Evolutionary conservation across 768 basidiomycete genomes (phyloP), one percentile per base, ranked within the genome.

Genomic region (Pulveroboletus sp.): DNA sequence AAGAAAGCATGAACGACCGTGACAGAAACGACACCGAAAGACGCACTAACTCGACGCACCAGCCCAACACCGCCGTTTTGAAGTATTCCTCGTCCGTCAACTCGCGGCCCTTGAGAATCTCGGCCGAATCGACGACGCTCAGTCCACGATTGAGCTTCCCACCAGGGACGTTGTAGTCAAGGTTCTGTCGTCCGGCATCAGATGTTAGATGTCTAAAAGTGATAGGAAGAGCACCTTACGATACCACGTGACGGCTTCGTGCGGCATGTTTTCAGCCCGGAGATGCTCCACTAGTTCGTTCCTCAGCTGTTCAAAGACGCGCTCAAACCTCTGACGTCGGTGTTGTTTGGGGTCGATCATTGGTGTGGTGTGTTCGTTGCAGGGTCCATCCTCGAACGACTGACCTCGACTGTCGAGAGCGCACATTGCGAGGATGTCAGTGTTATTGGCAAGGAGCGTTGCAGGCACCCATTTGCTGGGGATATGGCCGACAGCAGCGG

Each of bases 101-200:
- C 16, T 71, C 40, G 2, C 80, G 73, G 1, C 87, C 90, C 51
- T 85, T 82, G 52, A 98, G 70, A 64, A 97, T 93, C 70, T 91
- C 85, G 45, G 85, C 88, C 4, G 91, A 89, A 68, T 97, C 95
- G 39, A 93, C 86, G 60, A 96, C 93, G 11, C 92, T 93, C 72
- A 97, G 76, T n/a, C 95, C 93, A 30, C 95, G 83, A 71, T 96
- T 98, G 46, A 97, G 84, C 71, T 98, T 98, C 4, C 93, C 93
- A 35, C 92, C 90, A 0, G 93, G 93, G n/a, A 90, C 87, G 69
- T 97, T 98, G 75, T 93, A 88, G 57, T 93, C 81, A 48, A 98
- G 73, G 65, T 79, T 93, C 91, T 93, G 58, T 11, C 20, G n/a
- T 2, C 7, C 10, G 39, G n/a, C 27, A 12, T 29, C 27, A 6